A percentile compares a stretch with the other conserved stretches of the same genome.
These are phyloP conservation scores for Agaricus blazei DNA, from an alignment of 768 basidiomycete species.

Conservation along the genomic window DNA sequence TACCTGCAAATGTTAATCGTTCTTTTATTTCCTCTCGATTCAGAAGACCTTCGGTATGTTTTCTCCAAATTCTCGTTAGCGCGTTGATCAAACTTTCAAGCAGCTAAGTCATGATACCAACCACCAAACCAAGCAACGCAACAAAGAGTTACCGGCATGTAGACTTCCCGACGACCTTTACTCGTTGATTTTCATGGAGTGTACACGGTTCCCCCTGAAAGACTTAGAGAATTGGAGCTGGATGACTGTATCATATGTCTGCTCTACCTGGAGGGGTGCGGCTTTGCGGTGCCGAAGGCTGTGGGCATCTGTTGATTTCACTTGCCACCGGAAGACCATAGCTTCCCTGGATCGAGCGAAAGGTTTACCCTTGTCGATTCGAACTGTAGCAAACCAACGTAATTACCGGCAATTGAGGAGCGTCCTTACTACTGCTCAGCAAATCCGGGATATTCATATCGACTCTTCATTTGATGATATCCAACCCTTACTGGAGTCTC, in stretches of 20 bases:
- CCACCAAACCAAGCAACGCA: constrained; percentile 12
- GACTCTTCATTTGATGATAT: constrained; percentile 29
- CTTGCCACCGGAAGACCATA: constrained; percentile 26
- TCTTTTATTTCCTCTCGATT: constrained; percentile 1
- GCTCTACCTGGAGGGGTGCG: constrained; percentile 29
- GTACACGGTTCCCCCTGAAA: constrained; percentile 15
- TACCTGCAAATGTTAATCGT: neutral
- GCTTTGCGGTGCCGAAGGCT: constrained; percentile 26
- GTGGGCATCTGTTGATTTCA: constrained; percentile 36
- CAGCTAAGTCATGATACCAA: constrained; percentile 9
- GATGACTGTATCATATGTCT: constrained; percentile 30
- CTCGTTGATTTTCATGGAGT: constrained; percentile 23
- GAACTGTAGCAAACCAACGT: constrained; percentile 23
- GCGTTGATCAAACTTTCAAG: neutral
- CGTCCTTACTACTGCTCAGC: constrained; percentile 29
- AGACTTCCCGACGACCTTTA: constrained; percentile 25
- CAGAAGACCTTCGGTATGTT: neutral
- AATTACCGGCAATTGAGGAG: constrained; percentile 18
- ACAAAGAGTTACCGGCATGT: constrained; percentile 10
- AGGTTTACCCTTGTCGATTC: constrained; percentile 26
- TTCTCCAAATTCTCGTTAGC: neutral
- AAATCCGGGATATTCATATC: constrained; percentile 29
- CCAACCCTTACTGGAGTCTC: constrained; percentile 26
- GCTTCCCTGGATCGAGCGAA: constrained; percentile 27
- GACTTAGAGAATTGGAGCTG: constrained; percentile 26